Evolutionary conservation across 2,329 filamentous ascomycete species (phyloP), one percentile per base, ranked within the genome.

Genomic region (Huntiella moniliformis): DNA sequence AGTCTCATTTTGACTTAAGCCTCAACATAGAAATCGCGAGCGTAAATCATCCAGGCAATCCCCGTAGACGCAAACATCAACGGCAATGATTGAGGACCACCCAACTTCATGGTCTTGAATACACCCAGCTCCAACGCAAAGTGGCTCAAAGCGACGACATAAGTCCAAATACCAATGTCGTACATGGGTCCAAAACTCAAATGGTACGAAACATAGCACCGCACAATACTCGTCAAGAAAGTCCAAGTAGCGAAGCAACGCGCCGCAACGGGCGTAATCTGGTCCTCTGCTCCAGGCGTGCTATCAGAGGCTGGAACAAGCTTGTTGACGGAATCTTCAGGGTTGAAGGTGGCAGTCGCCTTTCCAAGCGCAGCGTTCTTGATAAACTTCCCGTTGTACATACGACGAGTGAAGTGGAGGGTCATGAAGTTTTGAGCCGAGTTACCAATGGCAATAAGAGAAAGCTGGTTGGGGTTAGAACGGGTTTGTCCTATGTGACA

Each of bases 241-340:
- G 87, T 92, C 79, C 86, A 95, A 28, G 83, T 91, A 45, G 82
- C 86, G 60, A 93, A 93, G 15, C 84, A 77, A 52, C 84, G 78
- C 18, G 78, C 78, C 8, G 77, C 79, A 28, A 94, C 74, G 4
- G 80, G 75, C 4, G 82, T 87, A 47, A 84, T 73, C 60, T 77
- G 73, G 56, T 76, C 72, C 48, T 62, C 56, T 38, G 62, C 67
- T 8, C 39, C 47, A 55, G 65, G 66, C 48, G 64, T 59, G 42
- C 65, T 64, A 45, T 66, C 61, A 60, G 70, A 49, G 18, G 62
- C 60, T 4, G 64, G 61, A 31, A 71, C 54, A 47, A 74, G 62
- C 56, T 75, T 74, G 53, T 67, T 59, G 22, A 65, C 61, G 52
- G 67, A 64, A 56, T 74, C 70, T 16, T 72, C 70, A 10, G 67